Conservation (phyloP, 305 asterid species). For the Plantago rigida region DNA sequence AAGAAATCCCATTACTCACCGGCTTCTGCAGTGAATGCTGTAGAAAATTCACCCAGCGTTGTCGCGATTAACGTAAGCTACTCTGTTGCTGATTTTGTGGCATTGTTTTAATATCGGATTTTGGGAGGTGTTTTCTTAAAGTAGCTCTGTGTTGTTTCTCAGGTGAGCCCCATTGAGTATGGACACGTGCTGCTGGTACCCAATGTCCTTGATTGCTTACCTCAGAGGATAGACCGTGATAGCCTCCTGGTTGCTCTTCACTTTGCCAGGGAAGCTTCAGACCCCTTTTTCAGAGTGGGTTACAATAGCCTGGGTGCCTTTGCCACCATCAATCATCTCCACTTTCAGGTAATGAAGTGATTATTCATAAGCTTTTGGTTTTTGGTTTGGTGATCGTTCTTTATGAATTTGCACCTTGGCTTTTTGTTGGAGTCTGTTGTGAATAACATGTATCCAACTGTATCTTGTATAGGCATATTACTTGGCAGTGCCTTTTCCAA, state of each 20-base stretch:
- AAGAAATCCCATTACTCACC: conserved; percentile 45
- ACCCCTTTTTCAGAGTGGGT: conserved; percentile 73
- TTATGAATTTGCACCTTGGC: not conserved
- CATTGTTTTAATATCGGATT: not conserved
- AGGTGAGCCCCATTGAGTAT: conserved; percentile 90
- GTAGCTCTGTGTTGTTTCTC: conserved; percentile 21
- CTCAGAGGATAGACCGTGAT: conserved; percentile 68
- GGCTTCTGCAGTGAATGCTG: conserved; percentile 46
- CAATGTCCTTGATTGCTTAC: conserved; percentile 57
- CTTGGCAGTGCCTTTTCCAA: conserved; percentile 66
- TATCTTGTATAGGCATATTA: conserved; percentile 43
- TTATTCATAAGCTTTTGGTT: not conserved
- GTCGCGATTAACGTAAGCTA: conserved; percentile 72
- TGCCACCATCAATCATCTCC: conserved; percentile 94
- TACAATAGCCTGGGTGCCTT: conserved; percentile 93
- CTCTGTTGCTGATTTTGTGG: not conserved
- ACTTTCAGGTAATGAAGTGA: conserved; percentile 39
- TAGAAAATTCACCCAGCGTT: conserved; percentile 47
- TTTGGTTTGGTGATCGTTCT: not conserved
- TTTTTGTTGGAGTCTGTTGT: not conserved
- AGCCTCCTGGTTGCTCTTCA: conserved; percentile 74
- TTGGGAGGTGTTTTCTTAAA: not conserved
- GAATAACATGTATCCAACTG: not conserved
- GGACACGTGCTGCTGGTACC: conserved; percentile 85
- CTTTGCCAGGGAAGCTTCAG: conserved; percentile 73